Evolutionary conservation across 75 land plant genomes (phyloP), one percentile per base, ranked within the genome.

Genomic region (Sequoia sempervirens): DNA sequence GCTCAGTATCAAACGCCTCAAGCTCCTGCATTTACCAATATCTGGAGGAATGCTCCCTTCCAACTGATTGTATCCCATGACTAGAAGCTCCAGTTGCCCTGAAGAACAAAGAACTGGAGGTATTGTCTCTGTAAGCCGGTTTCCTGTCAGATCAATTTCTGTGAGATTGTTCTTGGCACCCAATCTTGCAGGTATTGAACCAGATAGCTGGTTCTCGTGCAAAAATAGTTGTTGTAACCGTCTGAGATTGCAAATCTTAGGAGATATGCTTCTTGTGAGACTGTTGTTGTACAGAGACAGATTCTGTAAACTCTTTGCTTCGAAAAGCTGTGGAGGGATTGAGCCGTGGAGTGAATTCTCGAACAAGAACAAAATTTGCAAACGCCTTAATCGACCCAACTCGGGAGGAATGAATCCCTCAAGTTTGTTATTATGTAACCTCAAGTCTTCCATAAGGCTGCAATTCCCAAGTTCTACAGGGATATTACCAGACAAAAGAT

Each of bases 391-490:
- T 32, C 82, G 83, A 26, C 94, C 90, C 36, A 93, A 36, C 66
- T 90, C 89, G 13, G 75, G 12, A 3, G 94, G 94, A 41, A 95
- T 93, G 26, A 15, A 70, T 1, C 97, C 95, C 13, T 82, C 85
- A 2, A 95, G 84, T 40, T 72, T 86, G 66, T 95, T 95, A 9
- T 50, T 30, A 30, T 84, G 43, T 76, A 92, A 36, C 28, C 84
- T 34, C 40, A 95, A 43, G 0, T 45, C 83, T n/a, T 75, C 80
- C 81, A 93, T 78, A 41, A 80, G 80, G 30, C 81, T 88, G 80
- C 93, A 88, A 11, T 86, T 85, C 13, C 90, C 92, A 66, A 95
- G 34, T 46, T 92, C 87, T 30, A 88, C 82, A 5, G 97, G 97
- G 20, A 95, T 90, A 8, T 46, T 54, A 10, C 98, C 96, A 12